A percentile compares a stretch with the other conserved stretches of the same genome.
Conservation (phyloP, 371 early-diverging fungal species). For the Racocetra persica region DNA sequence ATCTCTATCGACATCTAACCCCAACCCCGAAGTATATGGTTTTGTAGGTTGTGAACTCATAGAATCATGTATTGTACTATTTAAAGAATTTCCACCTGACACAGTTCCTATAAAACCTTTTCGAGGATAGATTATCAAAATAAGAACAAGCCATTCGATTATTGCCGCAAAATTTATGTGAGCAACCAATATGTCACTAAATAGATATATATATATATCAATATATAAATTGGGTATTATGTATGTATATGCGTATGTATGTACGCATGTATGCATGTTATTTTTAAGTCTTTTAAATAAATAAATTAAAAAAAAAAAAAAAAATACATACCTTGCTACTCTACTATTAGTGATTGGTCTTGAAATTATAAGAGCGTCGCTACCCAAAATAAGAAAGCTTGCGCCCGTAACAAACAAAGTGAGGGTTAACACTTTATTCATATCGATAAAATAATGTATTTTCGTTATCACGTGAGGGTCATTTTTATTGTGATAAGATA, state of each 20-base stretch:
- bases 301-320: not conserved
- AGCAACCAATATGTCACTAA: conserved; percentile 24
- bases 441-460: conserved; percentile 59
- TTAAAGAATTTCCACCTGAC: not conserved
- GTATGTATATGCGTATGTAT: not conserved
- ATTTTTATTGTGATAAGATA: conserved; percentile 50
- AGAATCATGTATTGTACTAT: not conserved
- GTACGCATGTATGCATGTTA: too few relatives aligned
- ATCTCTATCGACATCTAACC: not conserved
- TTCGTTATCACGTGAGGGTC: conserved; percentile 53
- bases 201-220: not conserved
- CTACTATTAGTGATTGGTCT: conserved; percentile 11
- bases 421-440: conserved; percentile 54
- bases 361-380: conserved; percentile 52
- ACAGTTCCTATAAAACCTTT: conserved; percentile 35
- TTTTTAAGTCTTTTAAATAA: not conserved
- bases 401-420: conserved; percentile 49
- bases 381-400: conserved; percentile 53
- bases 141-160: conserved; percentile 20
- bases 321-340: conserved; percentile 4
- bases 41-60: not conserved
- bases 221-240: not conserved
- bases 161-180: conserved; percentile 22
- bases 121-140: conserved; percentile 36
- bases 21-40: not conserved